Evolutionary conservation across 148 eudicot species (phyloP), one percentile per base, ranked within the genome.

Genomic region (Nepenthes mirabilis): DNA sequence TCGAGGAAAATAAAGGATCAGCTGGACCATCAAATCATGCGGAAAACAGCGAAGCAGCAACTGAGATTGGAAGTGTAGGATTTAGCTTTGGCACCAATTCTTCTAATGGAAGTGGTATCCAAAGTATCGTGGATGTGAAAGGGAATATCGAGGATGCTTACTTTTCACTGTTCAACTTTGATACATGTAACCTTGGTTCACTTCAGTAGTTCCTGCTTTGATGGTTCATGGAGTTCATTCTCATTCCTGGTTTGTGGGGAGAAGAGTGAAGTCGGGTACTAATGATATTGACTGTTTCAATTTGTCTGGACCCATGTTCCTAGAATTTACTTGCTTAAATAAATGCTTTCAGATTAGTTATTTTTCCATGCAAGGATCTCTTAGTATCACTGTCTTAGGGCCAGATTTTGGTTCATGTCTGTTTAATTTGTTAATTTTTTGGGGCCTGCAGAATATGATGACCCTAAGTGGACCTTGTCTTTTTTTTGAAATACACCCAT

Each of bases 131-230:
- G 72, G 72, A 73, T 49, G 59, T 57, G 14, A 76, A 71, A 57
- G 78, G 75, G 45, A 75, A 63, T 50, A 51, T 43, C 2, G 85
- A 79, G 33, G 88, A 91, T 64, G 63, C 82, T 43, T 80, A 67
- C 77, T 88, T 88, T 70, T 83, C 96, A 0, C 80, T 93, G 45
- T 51, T 91, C 68, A 78, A 70, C 68, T 84, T 79, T 23, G 91
- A 79, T 37, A 9, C 72, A 1, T 66, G 77, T 50, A 87, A 65
- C 67, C 71, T 84, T 43, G 65, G 76, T 50, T 88, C 82, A 32
- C 79, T 81, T 67, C 80, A 80, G 37, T 95, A 91, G 58, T 88
- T 91, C 62, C 3, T 68, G 65, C 43, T 91, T 83, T 65, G 96
- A 91, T 13, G 98, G 88, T 64, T 70, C 94, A 9, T 80, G 81